Conservation (phyloP, 345 rosid genomes). For the Eucalyptus tenuipes region DNA sequence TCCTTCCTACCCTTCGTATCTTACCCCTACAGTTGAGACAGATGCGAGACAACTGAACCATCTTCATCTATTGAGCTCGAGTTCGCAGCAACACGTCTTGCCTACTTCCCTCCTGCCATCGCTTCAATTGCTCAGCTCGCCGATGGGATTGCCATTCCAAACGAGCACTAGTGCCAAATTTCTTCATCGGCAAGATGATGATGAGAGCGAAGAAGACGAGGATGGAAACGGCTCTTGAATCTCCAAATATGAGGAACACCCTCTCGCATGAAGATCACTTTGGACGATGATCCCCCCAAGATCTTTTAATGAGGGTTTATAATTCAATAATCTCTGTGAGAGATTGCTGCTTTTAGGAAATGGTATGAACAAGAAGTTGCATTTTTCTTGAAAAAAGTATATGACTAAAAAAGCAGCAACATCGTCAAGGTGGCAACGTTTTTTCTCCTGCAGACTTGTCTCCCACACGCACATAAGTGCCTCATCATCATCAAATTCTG, state of each 20-base stretch:
- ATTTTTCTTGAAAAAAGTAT: neutral
- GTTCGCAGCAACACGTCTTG: slow-evolving; percentile 17
- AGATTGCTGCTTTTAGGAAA: neutral
- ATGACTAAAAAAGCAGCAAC: neutral
- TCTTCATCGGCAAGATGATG: slow-evolving; percentile 8
- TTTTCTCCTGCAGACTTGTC: neutral
- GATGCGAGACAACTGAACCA: slow-evolving; percentile 20
- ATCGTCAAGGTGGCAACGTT: neutral
- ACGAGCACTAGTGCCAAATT: slow-evolving; percentile 19
- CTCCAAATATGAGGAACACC: neutral
- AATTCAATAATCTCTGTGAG: neutral
- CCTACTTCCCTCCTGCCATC: slow-evolving; percentile 11
- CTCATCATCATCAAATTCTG: neutral
- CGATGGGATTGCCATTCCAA: slow-evolving; percentile 21
- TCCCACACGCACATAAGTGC: neutral
- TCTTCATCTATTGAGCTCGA: slow-evolving; percentile 29
- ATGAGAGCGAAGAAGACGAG: neutral
- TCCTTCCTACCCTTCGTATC: slow-evolving; percentile 39
- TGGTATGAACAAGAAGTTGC: neutral
- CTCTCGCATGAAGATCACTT: neutral
- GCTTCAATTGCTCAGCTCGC: slow-evolving; percentile 7
- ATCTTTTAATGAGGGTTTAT: neutral
- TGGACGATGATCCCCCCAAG: neutral
- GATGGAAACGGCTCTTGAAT: neutral
- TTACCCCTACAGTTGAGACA: slow-evolving; percentile 7